Evolutionary conservation across 2,329 filamentous ascomycete species (phyloP).

Genomic region (Cercospora sesami): DNA sequence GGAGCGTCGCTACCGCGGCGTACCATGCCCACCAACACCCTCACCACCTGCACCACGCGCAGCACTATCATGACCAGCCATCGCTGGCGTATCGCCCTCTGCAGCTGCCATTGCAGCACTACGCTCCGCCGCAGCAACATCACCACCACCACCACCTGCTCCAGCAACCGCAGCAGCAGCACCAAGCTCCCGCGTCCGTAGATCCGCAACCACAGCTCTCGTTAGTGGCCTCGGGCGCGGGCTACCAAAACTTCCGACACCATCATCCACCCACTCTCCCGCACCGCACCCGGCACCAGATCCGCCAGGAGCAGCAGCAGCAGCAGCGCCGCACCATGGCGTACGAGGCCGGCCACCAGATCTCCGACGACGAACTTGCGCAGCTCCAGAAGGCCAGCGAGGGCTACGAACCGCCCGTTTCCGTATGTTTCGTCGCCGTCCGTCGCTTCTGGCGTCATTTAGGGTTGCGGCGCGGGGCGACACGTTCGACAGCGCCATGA

Average conservation of each 20-base stretch:
- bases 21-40: conserved; percentile 23
- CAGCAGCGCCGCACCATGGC: conserved; percentile 39
- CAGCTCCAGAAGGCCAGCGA: conserved; percentile 63
- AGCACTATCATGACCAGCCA: conserved; percentile 36
- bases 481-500: conserved; percentile 12
- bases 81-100: conserved; percentile 42
- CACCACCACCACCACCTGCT: conserved; percentile 25
- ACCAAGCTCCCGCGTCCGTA: conserved; percentile 10
- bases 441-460: conserved; percentile 21
- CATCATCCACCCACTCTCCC: conserved; percentile 20
- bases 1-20: conserved; percentile 29
- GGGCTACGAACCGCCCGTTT: conserved; percentile 59
- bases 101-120: conserved; percentile 43
- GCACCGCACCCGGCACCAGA: conserved; percentile 30
- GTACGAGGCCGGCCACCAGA: conserved; percentile 31
- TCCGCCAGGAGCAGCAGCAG: conserved; percentile 23
- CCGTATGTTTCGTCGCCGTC: conserved; percentile 46
- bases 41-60: conserved; percentile 22
- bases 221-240: conserved; percentile 27
- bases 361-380: conserved; percentile 57
- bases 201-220: conserved; percentile 29
- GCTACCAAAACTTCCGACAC: conserved; percentile 31
- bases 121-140: conserved; percentile 15
- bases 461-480: conserved; percentile 30
- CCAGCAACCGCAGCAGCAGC: conserved; percentile 25